phyloP scores from a whole-genome alignment of 23 red algal species.

The Gracilaria caudata region DNA sequence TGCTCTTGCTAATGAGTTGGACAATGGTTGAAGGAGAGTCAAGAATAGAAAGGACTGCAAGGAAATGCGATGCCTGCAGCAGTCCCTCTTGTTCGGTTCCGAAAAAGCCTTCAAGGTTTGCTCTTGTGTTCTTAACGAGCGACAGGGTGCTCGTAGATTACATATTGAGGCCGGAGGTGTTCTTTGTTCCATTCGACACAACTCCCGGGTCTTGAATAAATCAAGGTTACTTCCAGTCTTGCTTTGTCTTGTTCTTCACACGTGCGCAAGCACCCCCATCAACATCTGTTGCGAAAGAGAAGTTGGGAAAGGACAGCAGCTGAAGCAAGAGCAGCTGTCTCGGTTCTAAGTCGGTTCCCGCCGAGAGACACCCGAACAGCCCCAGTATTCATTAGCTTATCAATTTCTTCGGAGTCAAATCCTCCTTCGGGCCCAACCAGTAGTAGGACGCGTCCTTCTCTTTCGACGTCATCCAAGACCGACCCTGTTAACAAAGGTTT shows the following conservation, averaged over 20 bases:
- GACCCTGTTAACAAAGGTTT: not conserved
- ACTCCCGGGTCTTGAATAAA: not conserved
- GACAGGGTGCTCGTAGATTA: too few relatives aligned
- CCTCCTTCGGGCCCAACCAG: slow-evolving; percentile 89
- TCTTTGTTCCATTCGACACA: too few relatives aligned
- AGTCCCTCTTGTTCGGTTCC: not conserved
- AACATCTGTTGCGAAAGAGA: not conserved
- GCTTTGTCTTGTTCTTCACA: not conserved
- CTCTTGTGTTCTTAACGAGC: not conserved
- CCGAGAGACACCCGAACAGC: slow-evolving; percentile 49
- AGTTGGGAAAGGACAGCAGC: slow-evolving; percentile 60
- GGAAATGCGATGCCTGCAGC: not conserved
- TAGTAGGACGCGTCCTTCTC: slow-evolving; percentile 1
- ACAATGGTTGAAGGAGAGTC: not conserved
- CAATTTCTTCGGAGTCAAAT: slow-evolving; percentile 71
- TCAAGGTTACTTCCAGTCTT: not conserved
- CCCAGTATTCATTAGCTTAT: slow-evolving; percentile 42
- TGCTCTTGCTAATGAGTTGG: not conserved
- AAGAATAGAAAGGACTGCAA: not conserved
- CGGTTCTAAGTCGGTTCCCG: slow-evolving; percentile 62
- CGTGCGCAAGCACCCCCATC: not conserved
- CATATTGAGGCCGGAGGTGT: too few relatives aligned
- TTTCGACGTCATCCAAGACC: not conserved
- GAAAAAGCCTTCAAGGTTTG: not conserved
- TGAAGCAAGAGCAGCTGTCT: slow-evolving; percentile 79